Percentiles rank a stretch among this genome's conserved stretches.
phyloP scores from a whole-genome alignment of 345 rosid genomes.

The Carallia brachiata region DNA sequence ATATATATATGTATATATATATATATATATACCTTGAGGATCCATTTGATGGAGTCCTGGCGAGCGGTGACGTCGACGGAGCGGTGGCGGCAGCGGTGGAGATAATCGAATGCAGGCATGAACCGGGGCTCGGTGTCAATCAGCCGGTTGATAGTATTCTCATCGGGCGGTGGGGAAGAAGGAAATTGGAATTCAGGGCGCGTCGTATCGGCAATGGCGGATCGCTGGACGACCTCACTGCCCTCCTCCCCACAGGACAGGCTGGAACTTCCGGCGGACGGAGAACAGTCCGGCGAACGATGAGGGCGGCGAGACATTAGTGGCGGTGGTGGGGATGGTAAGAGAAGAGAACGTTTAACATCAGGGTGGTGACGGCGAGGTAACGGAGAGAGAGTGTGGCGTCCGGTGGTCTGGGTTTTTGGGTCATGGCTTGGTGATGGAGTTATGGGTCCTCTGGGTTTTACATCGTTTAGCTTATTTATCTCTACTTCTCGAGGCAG shows the following conservation, averaged over 20 bases:
- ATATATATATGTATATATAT: not conserved
- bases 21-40: constrained; percentile 38
- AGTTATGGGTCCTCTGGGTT: constrained; percentile 17
- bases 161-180: constrained; percentile 24
- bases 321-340: not conserved
- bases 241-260: constrained; percentile 27
- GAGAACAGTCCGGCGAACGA: constrained; percentile 14
- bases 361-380: constrained; percentile 18
- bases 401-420: not conserved
- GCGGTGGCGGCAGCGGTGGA: constrained; percentile 40
- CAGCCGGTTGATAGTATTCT: constrained; percentile 19
- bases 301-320: not conserved
- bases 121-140: constrained; percentile 37
- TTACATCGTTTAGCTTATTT: constrained; percentile 5
- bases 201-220: constrained; percentile 3
- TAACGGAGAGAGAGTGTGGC: not conserved
- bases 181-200: constrained; percentile 4
- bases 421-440: constrained; percentile 30
- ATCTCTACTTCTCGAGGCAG: not conserved
- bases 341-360: not conserved
- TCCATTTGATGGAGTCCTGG: constrained; percentile 70
- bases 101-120: constrained; percentile 40
- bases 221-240: constrained; percentile 23
- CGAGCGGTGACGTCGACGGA: constrained; percentile 47
- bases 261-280: constrained; percentile 13